phyloP scores from a whole-genome alignment of 495 filamentous ascomycete genomes.

The Annulohypoxylon moriforme region DNA sequence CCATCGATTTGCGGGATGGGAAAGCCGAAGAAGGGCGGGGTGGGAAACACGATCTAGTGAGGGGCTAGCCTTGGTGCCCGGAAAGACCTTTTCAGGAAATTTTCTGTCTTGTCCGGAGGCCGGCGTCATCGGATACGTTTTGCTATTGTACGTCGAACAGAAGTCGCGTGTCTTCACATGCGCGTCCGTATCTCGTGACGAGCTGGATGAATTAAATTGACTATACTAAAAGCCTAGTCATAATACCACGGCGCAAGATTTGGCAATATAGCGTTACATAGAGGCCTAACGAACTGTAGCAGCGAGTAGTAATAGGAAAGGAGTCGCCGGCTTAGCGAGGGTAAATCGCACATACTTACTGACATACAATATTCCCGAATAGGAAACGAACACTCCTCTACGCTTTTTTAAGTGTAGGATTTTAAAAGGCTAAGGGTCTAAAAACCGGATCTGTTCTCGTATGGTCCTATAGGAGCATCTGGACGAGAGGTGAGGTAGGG shows the following conservation, averaged over 20 bases:
- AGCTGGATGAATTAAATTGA: conserved; percentile 14
- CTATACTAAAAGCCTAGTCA: not conserved
- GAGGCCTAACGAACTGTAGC: conserved; percentile 9
- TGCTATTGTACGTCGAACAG: not conserved
- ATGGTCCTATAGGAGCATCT: conserved; percentile 18
- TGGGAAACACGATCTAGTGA: conserved; percentile 19
- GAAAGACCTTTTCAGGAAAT: conserved; percentile 37
- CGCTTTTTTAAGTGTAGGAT: not conserved
- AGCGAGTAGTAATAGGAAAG: conserved; percentile 17
- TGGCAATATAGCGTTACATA: conserved; percentile 31
- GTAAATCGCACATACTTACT: conserved; percentile 21
- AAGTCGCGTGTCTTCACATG: conserved; percentile 36
- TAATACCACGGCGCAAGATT: conserved; percentile 11
- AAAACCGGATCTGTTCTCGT: conserved; percentile 21
- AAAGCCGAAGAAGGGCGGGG: conserved; percentile 37
- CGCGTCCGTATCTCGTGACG: conserved; percentile 18
- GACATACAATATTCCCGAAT: conserved; percentile 19
- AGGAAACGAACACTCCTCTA: conserved; percentile 13
- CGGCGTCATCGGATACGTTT: not conserved
- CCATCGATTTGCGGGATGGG: conserved; percentile 28
- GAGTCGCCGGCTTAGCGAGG: conserved; percentile 24
- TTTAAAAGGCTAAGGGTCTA: conserved; percentile 18
- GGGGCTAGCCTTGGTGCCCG: conserved; percentile 28
- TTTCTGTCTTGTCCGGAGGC: not conserved
- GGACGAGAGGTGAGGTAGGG: conserved; percentile 5